phyloP scores from a whole-genome alignment of 140 eudicot genomes.

The Stevia rebaudiana region DNA sequence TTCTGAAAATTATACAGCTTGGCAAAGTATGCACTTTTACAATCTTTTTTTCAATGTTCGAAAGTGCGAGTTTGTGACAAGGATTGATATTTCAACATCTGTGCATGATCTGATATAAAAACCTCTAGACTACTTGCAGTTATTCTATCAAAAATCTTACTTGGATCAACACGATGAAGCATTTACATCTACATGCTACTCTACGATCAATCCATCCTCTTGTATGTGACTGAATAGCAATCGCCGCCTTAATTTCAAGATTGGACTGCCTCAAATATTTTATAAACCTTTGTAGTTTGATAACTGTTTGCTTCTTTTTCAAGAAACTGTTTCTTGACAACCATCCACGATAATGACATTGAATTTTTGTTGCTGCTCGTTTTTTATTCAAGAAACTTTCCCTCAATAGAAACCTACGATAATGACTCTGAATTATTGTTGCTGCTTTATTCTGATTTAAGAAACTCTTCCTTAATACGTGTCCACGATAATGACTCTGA shows the following conservation, averaged over 20 bases:
- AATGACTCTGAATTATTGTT: slow-evolving; percentile 44
- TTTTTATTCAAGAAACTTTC: slow-evolving; percentile 27
- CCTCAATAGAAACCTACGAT: slow-evolving; percentile 36
- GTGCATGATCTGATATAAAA: not conserved
- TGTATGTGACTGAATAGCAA: slow-evolving; percentile 52
- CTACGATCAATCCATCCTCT: slow-evolving; percentile 74
- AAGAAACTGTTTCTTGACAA: slow-evolving; percentile 37
- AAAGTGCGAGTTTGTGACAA: not conserved
- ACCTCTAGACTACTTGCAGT: not conserved
- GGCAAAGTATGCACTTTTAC: not conserved
- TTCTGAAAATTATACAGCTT: not conserved
- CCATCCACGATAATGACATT: slow-evolving; percentile 54
- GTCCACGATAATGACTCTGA: slow-evolving; percentile 49
- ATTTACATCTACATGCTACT: slow-evolving; percentile 29
- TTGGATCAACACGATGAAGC: slow-evolving; percentile 38
- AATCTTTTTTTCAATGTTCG: not conserved
- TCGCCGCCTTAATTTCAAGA: slow-evolving; percentile 41
- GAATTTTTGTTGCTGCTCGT: slow-evolving; percentile 45
- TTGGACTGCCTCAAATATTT: slow-evolving; percentile 32
- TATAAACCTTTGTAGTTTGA: slow-evolving; percentile 43
- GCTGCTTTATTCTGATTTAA: slow-evolving; percentile 31
- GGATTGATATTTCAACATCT: not conserved
- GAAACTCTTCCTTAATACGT: slow-evolving; percentile 30
- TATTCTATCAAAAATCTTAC: slow-evolving; percentile 35
- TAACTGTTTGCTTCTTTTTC: slow-evolving; percentile 46